Evolutionary conservation across 306 rosid genomes (phyloP).

Genomic region (Lagenaria siceraria): DNA sequence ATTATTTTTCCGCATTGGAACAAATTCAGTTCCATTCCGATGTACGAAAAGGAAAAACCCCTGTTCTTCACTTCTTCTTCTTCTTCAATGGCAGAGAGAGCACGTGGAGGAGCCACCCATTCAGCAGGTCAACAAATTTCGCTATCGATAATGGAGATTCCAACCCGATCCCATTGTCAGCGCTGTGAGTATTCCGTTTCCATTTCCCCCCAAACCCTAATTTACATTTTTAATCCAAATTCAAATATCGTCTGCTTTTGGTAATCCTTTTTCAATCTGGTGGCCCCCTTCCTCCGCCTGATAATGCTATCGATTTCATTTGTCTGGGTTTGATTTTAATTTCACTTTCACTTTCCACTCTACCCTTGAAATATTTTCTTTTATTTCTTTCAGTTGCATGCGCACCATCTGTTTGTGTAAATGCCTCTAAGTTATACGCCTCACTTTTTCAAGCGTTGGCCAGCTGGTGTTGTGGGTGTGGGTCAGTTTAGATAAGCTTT

Average conservation of each 20-base stretch:
- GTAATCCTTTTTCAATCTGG: background rate
- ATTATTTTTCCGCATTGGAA: too few species aligned
- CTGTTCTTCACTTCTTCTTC: background rate
- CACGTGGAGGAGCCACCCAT: background rate
- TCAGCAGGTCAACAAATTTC: background rate
- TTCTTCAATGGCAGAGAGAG: background rate
- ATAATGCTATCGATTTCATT: background rate
- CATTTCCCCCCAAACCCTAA: background rate
- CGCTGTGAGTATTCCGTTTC: background rate
- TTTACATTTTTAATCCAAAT: background rate
- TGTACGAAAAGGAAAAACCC: background rate
- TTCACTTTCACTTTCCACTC: background rate
- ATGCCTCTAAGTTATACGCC: background rate
- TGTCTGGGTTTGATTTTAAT: background rate
- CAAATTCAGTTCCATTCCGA: background rate
- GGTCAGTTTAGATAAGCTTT: background rate
- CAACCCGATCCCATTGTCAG: background rate
- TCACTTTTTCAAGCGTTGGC: background rate
- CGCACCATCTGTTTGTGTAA: constrained; percentile 4
- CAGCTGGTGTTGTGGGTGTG: background rate
- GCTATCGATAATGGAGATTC: background rate
- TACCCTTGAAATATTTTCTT: background rate
- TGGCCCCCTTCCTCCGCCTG: background rate
- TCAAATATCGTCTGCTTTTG: background rate
- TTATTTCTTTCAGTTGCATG: background rate